These are phyloP conservation scores for Pyronema omphalodes DNA, from an alignment of 495 filamentous ascomycete species.

Conservation along the genomic window DNA sequence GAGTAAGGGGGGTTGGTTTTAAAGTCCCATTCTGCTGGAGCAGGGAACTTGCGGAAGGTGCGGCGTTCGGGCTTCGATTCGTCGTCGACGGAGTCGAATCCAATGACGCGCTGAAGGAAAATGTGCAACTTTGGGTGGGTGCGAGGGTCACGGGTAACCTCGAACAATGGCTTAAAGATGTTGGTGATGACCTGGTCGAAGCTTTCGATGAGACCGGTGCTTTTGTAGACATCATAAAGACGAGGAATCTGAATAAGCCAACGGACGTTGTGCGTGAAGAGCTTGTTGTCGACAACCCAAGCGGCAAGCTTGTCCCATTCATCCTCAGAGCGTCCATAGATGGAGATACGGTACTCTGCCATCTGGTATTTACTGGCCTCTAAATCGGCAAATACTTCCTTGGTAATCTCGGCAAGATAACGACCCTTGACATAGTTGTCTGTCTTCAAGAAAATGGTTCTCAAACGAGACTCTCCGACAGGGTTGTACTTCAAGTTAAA, in stretches of 20 bases:
- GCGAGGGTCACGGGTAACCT: conserved; percentile 71
- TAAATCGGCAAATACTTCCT: conserved; percentile 86
- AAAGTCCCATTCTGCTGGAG: conserved; percentile 69
- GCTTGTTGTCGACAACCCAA: conserved; percentile 98
- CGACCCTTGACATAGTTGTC: conserved; percentile 94
- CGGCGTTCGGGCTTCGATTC: conserved; percentile 91
- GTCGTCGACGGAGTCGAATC: conserved; percentile 94
- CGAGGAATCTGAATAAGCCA: conserved; percentile 94
- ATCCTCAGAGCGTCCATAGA: conserved; percentile 77
- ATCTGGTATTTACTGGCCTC: conserved; percentile 99
- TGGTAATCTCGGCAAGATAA: conserved; percentile 92
- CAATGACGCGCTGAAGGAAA: conserved; percentile 86
- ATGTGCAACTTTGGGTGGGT: conserved; percentile 86
- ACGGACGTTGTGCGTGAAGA: conserved; percentile 91
- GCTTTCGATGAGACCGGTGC: conserved; percentile 61
- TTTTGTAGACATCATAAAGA: conserved; percentile 89
- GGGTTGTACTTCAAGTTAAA: conserved; percentile 99
- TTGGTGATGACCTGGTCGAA: conserved; percentile 86
- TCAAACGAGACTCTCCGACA: conserved; percentile 80
- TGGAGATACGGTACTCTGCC: conserved; percentile 96
- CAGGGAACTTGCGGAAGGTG: conserved; percentile 80
- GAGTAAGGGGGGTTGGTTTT: conserved; percentile 95
- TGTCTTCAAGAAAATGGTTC: conserved; percentile 94
- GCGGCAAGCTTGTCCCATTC: conserved; percentile 97
- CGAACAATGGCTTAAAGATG: conserved; percentile 83